Base-by-base conservation (phyloP, 2,329 filamentous ascomycete genomes). In the Emergomyces pasteurianus region DNA sequence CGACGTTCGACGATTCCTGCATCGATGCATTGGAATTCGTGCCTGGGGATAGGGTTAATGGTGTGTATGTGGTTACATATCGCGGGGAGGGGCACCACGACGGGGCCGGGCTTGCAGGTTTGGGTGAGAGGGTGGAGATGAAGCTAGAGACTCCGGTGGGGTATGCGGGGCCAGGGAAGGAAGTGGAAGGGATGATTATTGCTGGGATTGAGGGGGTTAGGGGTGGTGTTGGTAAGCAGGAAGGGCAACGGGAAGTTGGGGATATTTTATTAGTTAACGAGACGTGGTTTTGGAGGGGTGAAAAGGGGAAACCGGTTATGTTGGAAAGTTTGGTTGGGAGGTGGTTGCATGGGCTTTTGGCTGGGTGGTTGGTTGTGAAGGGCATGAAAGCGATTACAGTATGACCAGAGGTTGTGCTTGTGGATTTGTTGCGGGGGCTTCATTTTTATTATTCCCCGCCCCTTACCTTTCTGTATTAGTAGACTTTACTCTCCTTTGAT, bases 121-220 rank as follows among this genome's bases (percentile, higher is more conserved):
- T 61, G 53, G 54, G 50, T 43, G 34, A 42, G 61, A 18, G 58
- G 58, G 46, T 60, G n/a, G 63, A 56, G 9, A 43, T 60, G 1
- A 60, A 57, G 10, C 57, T 59, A 38, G 52, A 53, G 43, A 36
- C 58, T 28, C 62, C 59, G 16, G 58, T 18, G 38, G 60, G 54
- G 28, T 58, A 55, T 55, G 26, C 26, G 18, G 53, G 53, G 8
- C 3, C 53, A 9, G 42, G 31, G 14, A n/a, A 10, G 7, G 53
- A 18, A 18, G 53, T 55, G 18, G 38, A 55, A 31, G 53, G 53
- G 8, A 40, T 55, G 1, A 38, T 55, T 40, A 28, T 55, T 36
- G 53, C n/a, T n/a, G 31, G 31, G 21, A 31, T 55, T 55, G 53
- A 55, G 12, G 53, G 21, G 53, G 38, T 42, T 34, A 31, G 31